Base-by-base conservation (phyloP, 148 eudicot genomes). In the Amaranthus cruentus region DNA sequence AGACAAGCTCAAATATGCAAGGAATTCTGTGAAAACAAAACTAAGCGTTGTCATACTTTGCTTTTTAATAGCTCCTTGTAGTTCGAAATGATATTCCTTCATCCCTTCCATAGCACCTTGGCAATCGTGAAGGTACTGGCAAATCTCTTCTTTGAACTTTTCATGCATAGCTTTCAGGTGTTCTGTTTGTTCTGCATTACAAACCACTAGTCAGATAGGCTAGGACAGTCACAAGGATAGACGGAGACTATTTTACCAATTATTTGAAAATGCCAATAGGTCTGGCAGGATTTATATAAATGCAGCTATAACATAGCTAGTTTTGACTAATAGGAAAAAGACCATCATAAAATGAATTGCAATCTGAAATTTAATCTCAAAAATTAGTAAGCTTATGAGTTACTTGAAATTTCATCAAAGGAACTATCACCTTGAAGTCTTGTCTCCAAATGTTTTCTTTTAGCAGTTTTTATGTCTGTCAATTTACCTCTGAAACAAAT, bases 401-500 rank as follows among this genome's bases (percentile, higher is more conserved):
- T 8, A 44, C 50, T 66, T 52, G 58, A 53, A 7, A 21, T 57
- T 50, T 14, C 51, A 66, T 21, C 47, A 57, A 57, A 64, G 46
- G 52, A 55, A 48, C 11, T 66, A 76, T 72, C 78, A 92, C 97
- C 97, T 84, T 88, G 85, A 77, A 88, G 83, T 81, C 78, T 86
- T 71, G 87, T 78, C 82, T 95, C 98, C 66, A 87, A 21, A 72
- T 74, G 77, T 77, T 85, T 90, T 77, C 93, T 90, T 74, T 87
- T 91, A 18, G 87, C 71, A 76, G 81, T 84, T 71, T 76, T 80
- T 57, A 77, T 74, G 75, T 78, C 78, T 66, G 86, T 81, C 59
- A 91, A 81, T 87, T 88, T 91, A 57, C 83, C 88, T 81, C 98
- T 92, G 91, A 71, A 88, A 83, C 72, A 66, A 73, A 58, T 55